Evolutionary conservation across 148 eudicot species (phyloP), one percentile per base, ranked within the genome.

Genomic region (Camellia lanceoleosa): DNA sequence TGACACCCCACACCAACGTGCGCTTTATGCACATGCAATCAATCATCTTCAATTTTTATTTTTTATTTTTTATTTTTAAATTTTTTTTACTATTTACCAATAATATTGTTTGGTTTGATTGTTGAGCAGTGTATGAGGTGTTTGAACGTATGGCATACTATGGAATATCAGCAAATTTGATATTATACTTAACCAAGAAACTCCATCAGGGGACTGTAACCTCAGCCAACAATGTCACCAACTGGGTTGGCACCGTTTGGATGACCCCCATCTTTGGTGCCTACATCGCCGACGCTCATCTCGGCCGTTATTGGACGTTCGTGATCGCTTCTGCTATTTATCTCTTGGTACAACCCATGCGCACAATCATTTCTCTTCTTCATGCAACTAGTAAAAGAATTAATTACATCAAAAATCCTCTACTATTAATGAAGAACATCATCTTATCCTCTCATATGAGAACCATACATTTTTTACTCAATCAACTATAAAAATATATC

Each of bases 241-340:
- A 90, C 49, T 90, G 91, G 93, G 90, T 79, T 19, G 93, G 93
- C 44, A 88, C 91, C 15, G 74, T 85, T 58, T 90, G 93, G 93
- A 84, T 90, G 77, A 87, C 91, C 46, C 91, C 93, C 15, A 83
- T 90, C 70, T 78, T 90, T 55, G 93, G 93, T 11, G 93, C 93
- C 42, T 90, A 90, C 51, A 47, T 90, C 3, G 93, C 93, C 5
- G 93, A 90, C 30, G 89, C 93, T 3, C 82, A 89, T 13, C 86
- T 90, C 7, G 93, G 93, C 19, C 91, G 93, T 23, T 90, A 88
- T 41, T 86, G 91, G 91, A 90, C 93, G 46, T 90, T 90, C 19
- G 64, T 90, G 66, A 47, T 85, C 2, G 84, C 93, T 1, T 83
- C 81, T n/a, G 83, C 77, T 46, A 86, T 90, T 58, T 90, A 90